Percentiles rank a stretch among this genome's conserved stretches.
These are phyloP conservation scores for Exophiala bonariae DNA, from an alignment of 2,329 filamentous ascomycete species.

Conservation along the genomic window DNA sequence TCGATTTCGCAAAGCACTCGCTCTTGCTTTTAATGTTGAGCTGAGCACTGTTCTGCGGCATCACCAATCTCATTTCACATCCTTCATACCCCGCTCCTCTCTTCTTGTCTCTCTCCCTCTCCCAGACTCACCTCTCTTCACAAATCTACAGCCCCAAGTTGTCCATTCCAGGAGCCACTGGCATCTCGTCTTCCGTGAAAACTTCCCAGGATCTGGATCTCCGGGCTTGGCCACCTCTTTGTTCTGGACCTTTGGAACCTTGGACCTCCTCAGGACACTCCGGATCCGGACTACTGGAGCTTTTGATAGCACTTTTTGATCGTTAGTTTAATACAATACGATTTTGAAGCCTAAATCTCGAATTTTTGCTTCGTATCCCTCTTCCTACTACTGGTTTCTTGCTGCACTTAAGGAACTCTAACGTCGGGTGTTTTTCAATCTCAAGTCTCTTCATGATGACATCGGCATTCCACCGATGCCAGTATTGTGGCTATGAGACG, in stretches of 20 bases:
- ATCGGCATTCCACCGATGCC: slow-evolving; percentile 40
- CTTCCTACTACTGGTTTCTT: slow-evolving; percentile 25
- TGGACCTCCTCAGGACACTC: slow-evolving; percentile 1
- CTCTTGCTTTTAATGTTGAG: slow-evolving; percentile 29
- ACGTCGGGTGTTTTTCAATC: slow-evolving; percentile 15
- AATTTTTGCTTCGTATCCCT: slow-evolving; percentile 24
- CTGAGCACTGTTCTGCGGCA: slow-evolving; percentile 18
- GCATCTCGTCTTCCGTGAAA: neutral
- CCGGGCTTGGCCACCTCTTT: slow-evolving; percentile 8
- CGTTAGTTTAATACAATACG: slow-evolving; percentile 29
- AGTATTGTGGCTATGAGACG: slow-evolving; percentile 39
- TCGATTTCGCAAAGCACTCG: slow-evolving; percentile 5
- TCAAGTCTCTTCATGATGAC: slow-evolving; percentile 33
- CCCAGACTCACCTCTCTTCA: slow-evolving; percentile 16
- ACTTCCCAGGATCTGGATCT: slow-evolving; percentile 3
- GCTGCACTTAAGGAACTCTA: slow-evolving; percentile 19
- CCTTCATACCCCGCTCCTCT: slow-evolving; percentile 21
- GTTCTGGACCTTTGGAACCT: slow-evolving; percentile 13
- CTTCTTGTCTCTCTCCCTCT: slow-evolving; percentile 12
- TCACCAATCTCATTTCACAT: slow-evolving; percentile 10
- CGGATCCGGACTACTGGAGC: slow-evolving; percentile 24
- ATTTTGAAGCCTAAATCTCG: slow-evolving; percentile 29
- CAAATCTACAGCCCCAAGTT: slow-evolving; percentile 10
- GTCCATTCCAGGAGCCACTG: neutral
- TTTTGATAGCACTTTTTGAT: slow-evolving; percentile 28